phyloP scores from a whole-genome alignment of 805 yeast species.

The Nematodospora valgi region DNA sequence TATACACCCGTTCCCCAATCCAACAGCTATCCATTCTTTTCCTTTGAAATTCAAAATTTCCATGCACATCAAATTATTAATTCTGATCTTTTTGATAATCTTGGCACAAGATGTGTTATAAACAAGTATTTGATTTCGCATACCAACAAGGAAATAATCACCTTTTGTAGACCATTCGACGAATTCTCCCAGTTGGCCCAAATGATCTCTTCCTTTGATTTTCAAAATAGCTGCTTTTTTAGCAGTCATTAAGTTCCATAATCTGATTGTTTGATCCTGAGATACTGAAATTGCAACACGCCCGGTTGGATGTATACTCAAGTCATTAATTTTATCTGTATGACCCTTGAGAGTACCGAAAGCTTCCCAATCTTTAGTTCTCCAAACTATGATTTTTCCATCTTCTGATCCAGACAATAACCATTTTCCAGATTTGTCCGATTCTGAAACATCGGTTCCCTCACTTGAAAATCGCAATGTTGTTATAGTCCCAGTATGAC shows the following conservation, averaged over 20 bases:
- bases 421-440: conserved; percentile 73
- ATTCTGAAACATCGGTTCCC: conserved; percentile 11
- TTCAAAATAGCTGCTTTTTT: conserved; percentile 86
- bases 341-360: conserved; percentile 90
- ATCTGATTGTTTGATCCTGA: conserved; percentile 73
- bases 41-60: conserved; percentile 47
- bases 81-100: conserved; percentile 49
- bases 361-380: conserved; percentile 95
- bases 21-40: conserved; percentile 58
- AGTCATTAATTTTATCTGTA: conserved; percentile 73
- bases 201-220: conserved; percentile 62
- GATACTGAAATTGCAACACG: conserved; percentile 88
- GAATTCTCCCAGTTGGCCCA: conserved; percentile 60
- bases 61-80: conserved; percentile 66
- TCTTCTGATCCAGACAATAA: conserved; percentile 87
- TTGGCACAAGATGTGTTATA: conserved; percentile 64
- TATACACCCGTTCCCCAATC: conserved; percentile 70
- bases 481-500: conserved; percentile 88
- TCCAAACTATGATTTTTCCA: conserved; percentile 86
- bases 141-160: conserved; percentile 72
- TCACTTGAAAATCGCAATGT: conserved; percentile 67
- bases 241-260: conserved; percentile 97
- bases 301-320: conserved; percentile 88
- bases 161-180: conserved; percentile 70
- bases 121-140: conserved; percentile 58